These are phyloP conservation scores for Penicillium dipodomyicola DNA, from an alignment of 495 filamentous ascomycete species.

Conservation along the genomic window DNA sequence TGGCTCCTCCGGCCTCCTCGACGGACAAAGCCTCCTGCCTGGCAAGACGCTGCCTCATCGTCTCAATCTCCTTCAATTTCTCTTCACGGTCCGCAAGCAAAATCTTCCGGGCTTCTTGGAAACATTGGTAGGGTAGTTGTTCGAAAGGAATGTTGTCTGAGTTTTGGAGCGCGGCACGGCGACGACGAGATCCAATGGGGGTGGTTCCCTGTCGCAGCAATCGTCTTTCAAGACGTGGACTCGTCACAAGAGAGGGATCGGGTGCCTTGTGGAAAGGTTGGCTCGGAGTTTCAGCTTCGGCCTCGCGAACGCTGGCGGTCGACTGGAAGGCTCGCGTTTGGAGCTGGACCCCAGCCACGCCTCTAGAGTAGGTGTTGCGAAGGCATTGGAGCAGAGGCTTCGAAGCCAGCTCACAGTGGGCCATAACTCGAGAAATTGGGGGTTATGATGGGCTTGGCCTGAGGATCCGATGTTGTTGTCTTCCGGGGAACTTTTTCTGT, in stretches of 20 bases:
- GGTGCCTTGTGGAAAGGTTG: constrained; percentile 40
- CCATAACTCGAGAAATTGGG: constrained; percentile 50
- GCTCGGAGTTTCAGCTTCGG: constrained; percentile 36
- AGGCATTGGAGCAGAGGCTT: constrained; percentile 65
- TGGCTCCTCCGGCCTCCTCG: constrained; percentile 58
- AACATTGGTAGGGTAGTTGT: constrained; percentile 91
- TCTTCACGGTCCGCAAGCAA: constrained; percentile 75
- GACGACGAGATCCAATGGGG: constrained; percentile 77
- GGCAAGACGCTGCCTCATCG: constrained; percentile 57
- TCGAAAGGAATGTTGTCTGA: constrained; percentile 78
- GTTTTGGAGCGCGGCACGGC: constrained; percentile 69
- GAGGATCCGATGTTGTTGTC: constrained; percentile 27
- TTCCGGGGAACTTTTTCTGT: constrained; percentile 43
- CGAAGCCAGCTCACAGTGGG: constrained; percentile 65
- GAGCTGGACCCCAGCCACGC: constrained; percentile 32
- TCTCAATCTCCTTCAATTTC: constrained; percentile 68
- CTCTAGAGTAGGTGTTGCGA: constrained; percentile 44
- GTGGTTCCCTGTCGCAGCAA: constrained; percentile 57
- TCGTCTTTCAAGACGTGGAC: constrained; percentile 56
- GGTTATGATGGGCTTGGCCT: constrained; percentile 20
- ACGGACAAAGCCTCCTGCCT: constrained; percentile 57
- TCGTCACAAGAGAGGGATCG: constrained; percentile 52
- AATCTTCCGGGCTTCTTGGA: constrained; percentile 89
- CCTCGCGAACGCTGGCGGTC: constrained; percentile 38
- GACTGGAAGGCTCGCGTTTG: constrained; percentile 42